A percentile compares a stretch with the other conserved stretches of the same genome.
Evolutionary conservation across 2,329 filamentous ascomycete genomes (phyloP).

Genomic region (Penicillium hordei): DNA sequence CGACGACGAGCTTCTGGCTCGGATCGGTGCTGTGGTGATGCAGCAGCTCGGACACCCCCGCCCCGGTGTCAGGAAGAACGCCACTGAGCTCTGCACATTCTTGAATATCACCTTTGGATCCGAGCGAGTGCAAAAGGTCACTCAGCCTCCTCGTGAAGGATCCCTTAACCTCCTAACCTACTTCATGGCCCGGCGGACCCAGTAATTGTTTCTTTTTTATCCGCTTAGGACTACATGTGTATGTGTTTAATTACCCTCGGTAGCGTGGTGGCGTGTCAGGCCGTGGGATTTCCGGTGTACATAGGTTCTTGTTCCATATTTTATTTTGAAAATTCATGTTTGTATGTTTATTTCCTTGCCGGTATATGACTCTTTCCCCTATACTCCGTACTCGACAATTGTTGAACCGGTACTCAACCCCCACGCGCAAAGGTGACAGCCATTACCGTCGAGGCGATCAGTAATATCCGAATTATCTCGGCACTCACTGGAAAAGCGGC

Average conservation of each 20-base stretch:
- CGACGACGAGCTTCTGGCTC: conserved; percentile 22
- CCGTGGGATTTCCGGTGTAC: conserved; percentile 7
- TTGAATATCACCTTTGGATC: conserved; percentile 29
- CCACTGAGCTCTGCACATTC: conserved; percentile 38
- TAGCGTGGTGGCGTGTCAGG: conserved; percentile 8
- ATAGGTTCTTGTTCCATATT: conserved; percentile 9
- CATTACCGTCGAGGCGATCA: no score
- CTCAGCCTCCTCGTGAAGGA: conserved; percentile 32
- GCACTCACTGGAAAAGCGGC: no score
- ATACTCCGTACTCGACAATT: no score
- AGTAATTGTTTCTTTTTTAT: conserved; percentile 13
- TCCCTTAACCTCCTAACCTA: conserved; percentile 40
- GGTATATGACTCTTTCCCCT: neutral
- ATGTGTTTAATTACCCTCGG: conserved; percentile 6
- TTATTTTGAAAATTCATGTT: neutral
- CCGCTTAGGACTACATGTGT: neutral
- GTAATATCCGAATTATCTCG: no score
- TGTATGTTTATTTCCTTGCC: neutral
- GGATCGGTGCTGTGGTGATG: conserved; percentile 36
- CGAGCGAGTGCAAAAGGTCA: conserved; percentile 30
- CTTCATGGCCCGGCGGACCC: conserved; percentile 33
- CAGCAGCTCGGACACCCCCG: conserved; percentile 34
- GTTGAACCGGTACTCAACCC: neutral
- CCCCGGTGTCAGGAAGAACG: conserved; percentile 40
- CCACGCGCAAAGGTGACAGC: no score